Evolutionary conservation across 2,329 filamentous ascomycete genomes (phyloP).

Genomic region (Botrytis hyacinthi): DNA sequence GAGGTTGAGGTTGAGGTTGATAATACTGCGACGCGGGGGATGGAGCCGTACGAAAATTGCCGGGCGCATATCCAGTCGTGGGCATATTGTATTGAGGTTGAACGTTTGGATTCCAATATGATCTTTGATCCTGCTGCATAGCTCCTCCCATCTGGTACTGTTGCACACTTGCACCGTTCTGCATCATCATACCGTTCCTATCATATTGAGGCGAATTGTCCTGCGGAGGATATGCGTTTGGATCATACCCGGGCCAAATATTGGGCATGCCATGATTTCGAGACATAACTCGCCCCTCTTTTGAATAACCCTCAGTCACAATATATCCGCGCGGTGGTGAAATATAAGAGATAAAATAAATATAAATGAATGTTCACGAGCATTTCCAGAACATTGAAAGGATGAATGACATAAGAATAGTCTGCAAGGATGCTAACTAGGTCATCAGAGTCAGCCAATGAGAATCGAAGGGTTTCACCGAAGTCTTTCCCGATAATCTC

Average conservation of each 20-base stretch:
- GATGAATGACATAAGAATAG: constrained; percentile 13
- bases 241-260: constrained; percentile 18
- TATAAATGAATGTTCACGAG: background rate
- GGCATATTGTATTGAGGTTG: constrained; percentile 17
- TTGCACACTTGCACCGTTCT: constrained; percentile 12
- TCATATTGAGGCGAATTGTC: constrained; percentile 18
- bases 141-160: constrained; percentile 18
- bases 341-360: background rate
- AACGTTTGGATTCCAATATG: constrained; percentile 17
- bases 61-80: constrained; percentile 16
- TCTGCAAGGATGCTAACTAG: background rate
- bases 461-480: background rate
- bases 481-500: background rate
- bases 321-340: background rate
- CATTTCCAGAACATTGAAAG: background rate
- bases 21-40: constrained; percentile 22
- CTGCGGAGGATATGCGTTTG: constrained; percentile 20
- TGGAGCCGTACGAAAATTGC: constrained; percentile 10
- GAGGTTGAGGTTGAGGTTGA: constrained; percentile 13
- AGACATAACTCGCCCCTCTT: constrained; percentile 19
- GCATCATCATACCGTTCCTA: constrained; percentile 16
- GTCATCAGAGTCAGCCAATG: background rate
- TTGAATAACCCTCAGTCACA: background rate
- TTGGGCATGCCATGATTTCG: constrained; percentile 21
- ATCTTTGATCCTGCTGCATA: constrained; percentile 5